phyloP scores from a whole-genome alignment of 495 filamentous ascomycete genomes.

The Sphaerosporella brunnea region DNA sequence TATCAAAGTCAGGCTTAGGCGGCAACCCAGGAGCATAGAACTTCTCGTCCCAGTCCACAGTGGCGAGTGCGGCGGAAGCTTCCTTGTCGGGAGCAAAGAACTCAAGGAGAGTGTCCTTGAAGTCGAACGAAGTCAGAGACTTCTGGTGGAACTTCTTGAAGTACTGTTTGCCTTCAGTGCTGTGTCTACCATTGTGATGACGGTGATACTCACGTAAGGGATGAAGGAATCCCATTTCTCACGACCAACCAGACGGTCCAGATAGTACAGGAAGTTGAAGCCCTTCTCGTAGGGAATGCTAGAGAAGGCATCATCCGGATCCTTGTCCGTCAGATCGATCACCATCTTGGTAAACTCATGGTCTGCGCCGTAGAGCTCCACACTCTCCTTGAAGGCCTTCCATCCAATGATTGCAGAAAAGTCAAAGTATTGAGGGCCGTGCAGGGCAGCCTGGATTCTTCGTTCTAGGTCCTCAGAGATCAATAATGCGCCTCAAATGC shows the following conservation, averaged over 20 bases:
- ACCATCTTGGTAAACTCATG: conserved; percentile 88
- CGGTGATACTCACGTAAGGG: conserved; percentile 40
- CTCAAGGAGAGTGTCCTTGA: conserved; percentile 65
- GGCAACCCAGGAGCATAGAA: conserved; percentile 75
- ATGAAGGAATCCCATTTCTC: conserved; percentile 84
- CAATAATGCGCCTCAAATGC: too few species aligned
- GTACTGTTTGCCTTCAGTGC: conserved; percentile 35
- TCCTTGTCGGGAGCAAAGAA: conserved; percentile 60
- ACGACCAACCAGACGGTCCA: conserved; percentile 73
- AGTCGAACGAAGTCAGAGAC: conserved; percentile 81
- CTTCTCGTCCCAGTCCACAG: conserved; percentile 72
- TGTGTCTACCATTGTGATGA: background rate
- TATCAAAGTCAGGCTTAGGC: conserved; percentile 79
- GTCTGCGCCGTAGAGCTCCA: conserved; percentile 56
- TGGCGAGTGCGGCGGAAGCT: conserved; percentile 46
- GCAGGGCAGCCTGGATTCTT: conserved; percentile 46
- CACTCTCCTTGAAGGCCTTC: conserved; percentile 50
- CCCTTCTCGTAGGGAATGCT: conserved; percentile 67
- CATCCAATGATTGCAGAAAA: conserved; percentile 85
- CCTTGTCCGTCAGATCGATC: conserved; percentile 67
- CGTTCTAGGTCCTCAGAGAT: conserved; percentile 93
- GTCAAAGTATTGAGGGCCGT: conserved; percentile 69
- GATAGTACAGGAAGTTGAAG: conserved; percentile 60
- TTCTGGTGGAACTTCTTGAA: conserved; percentile 64
- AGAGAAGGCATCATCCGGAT: conserved; percentile 90